Evolutionary conservation across 805 yeast species (phyloP).

Genomic region (Candida suzukii): DNA sequence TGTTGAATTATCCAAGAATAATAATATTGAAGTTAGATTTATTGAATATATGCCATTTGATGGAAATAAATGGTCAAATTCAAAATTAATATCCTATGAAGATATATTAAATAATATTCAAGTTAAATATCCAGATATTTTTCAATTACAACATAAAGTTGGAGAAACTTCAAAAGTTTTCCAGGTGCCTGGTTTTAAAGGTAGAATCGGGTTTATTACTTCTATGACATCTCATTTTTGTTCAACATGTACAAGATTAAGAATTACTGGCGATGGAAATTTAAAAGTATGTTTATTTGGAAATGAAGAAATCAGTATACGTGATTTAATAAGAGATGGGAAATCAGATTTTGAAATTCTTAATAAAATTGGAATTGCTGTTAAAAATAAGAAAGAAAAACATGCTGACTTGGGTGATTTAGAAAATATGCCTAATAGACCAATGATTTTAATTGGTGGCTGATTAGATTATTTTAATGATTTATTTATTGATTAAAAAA

Average conservation of each 20-base stretch:
- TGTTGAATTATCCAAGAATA: conserved; percentile 31
- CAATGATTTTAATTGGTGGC: conserved; percentile 54
- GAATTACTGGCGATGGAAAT: conserved; percentile 48
- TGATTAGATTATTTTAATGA: conserved; percentile 17
- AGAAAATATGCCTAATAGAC: conserved; percentile 40
- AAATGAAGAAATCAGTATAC: conserved; percentile 40
- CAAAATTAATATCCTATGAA: conserved; percentile 37
- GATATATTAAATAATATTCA: conserved; percentile 33
- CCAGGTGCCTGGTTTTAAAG: conserved; percentile 33
- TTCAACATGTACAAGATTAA: conserved; percentile 41
- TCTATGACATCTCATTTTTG: conserved; percentile 52
- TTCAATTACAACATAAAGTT: conserved; percentile 15
- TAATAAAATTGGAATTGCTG: conserved; percentile 36
- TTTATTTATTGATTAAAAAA: background rate
- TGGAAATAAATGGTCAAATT: conserved; percentile 44
- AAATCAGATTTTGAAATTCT: conserved; percentile 29
- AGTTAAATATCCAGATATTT: conserved; percentile 22
- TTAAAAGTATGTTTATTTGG: conserved; percentile 50
- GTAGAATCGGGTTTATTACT: conserved; percentile 44
- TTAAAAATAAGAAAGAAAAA: conserved; percentile 37
- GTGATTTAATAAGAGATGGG: conserved; percentile 35
- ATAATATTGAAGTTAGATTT: conserved; percentile 41
- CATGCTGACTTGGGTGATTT: conserved; percentile 46
- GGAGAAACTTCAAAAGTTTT: conserved; percentile 49
- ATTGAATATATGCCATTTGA: conserved; percentile 56